Conservation (phyloP, 1,284 basidiomycete genomes). For the Neotropicomus parvogracilis region DNA sequence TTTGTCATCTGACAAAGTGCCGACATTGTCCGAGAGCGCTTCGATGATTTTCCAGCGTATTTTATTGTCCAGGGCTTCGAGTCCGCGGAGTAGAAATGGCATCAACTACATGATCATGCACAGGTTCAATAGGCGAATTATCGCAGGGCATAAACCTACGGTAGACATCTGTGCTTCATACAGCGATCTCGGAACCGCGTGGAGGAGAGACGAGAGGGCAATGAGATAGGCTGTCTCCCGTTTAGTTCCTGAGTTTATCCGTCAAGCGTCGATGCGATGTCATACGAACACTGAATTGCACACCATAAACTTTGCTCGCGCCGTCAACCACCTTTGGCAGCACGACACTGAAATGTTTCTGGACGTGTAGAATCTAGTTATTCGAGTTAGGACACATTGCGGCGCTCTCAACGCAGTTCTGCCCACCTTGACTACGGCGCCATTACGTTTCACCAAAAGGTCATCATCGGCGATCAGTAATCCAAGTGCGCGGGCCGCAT, state of each 20-base stretch:
- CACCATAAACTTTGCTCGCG: slow-evolving; percentile 45
- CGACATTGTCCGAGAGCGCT: slow-evolving; percentile 71
- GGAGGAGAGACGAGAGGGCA: slow-evolving; percentile 80
- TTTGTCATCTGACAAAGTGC: slow-evolving; percentile 51
- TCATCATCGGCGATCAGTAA: slow-evolving; percentile 56
- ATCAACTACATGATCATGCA: slow-evolving; percentile 58
- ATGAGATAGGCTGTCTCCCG: slow-evolving; percentile 73
- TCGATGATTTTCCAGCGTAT: slow-evolving; percentile 81
- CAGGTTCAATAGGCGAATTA: slow-evolving; percentile 1
- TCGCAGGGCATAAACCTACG: slow-evolving; percentile 40
- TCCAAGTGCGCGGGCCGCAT: slow-evolving; percentile 73
- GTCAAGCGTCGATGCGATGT: slow-evolving; percentile 4
- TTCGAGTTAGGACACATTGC: slow-evolving; percentile 2
- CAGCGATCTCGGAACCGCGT: slow-evolving; percentile 73
- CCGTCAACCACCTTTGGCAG: slow-evolving; percentile 75
- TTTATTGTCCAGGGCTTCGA: slow-evolving; percentile 70
- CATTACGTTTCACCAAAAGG: slow-evolving; percentile 73
- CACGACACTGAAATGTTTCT: slow-evolving; percentile 75
- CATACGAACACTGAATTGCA: slow-evolving; percentile 18
- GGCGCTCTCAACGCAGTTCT: background rate
- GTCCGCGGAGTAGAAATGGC: slow-evolving; percentile 82
- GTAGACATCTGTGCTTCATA: slow-evolving; percentile 66
- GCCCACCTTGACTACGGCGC: slow-evolving; percentile 70
- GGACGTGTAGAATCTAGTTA: slow-evolving; percentile 74
- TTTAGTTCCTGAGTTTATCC: slow-evolving; percentile 38